Evolutionary conservation across 73 alveolate species (phyloP), one percentile per base, ranked within the genome.

Genomic region (Loxodes magnus): DNA sequence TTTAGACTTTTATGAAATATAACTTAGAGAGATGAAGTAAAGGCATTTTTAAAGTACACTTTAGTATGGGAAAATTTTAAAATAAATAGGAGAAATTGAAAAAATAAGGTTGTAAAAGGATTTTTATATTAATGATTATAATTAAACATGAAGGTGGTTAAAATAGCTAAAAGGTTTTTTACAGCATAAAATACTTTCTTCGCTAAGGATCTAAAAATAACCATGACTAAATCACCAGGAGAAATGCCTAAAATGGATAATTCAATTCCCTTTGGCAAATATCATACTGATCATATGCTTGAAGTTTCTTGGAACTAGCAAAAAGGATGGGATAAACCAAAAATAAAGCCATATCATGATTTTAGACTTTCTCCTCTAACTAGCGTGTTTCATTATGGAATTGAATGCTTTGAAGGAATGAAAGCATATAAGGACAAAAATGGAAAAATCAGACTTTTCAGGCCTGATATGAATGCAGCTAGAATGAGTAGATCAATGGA

Each of bases 381-480:
- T 51, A 70, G 84, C 24, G 19, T 72, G 2, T 79, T 76, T 28
- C 90, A 76, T 36, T 76, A 76, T 56, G 43, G 75, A 25, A 34
- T 70, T n/a, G 78, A 76, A 38, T 60, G 78, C 70, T 76, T 69
- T 35, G 90, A 76, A 44, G 82, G 90, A 16, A 17, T 70, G 71
- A 76, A 76, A 37, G 90, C 84, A 6, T 70, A 69, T 39, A 56
- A 62, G 19, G 19, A 42, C 27, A 64, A 42, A 27, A 62, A 33
- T 21, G 57, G 34, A 35, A 36, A 50, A 20, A 7, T 70, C 26
- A 17, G 19, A 3, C 19, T 70, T 54, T 76, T 76, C 56, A 36
- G 90, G 29, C 84, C 84, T 10, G 66, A 22, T 43, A 48, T 22
- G 57, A 76, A 76, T 63, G 35, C 43, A 51, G 46, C 41, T 43